Conservation (phyloP, 768 basidiomycete genomes). For the Hirschioporus abietinus region DNA sequence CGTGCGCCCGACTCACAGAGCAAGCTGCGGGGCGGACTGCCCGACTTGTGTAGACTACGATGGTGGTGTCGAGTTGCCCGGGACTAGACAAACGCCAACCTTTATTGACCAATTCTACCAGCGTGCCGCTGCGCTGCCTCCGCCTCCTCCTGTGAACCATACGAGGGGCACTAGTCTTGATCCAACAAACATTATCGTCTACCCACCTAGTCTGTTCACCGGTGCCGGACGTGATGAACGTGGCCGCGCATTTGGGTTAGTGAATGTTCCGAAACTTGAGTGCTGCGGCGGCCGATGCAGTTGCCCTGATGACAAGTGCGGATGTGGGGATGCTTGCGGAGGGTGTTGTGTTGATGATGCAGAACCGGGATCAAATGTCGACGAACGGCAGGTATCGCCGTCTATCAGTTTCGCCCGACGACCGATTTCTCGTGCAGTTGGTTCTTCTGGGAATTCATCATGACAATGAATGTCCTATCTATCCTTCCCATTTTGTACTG, state of each 20-base stretch:
- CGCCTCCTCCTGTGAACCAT: conserved; percentile 43
- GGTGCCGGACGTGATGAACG: conserved; percentile 33
- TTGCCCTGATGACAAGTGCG: conserved; percentile 49
- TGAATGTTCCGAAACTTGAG: conserved; percentile 59
- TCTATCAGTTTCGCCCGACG: background rate
- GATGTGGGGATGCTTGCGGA: conserved; percentile 51
- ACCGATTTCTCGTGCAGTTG: background rate
- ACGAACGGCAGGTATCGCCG: background rate
- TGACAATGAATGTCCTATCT: background rate
- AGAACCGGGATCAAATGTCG: conserved; percentile 2
- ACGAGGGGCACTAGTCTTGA: conserved; percentile 36
- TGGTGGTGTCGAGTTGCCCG: conserved; percentile 39
- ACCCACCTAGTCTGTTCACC: conserved; percentile 33
- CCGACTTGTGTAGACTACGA: conserved; percentile 56
- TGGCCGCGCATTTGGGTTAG: conserved; percentile 40
- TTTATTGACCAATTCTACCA: conserved; percentile 60
- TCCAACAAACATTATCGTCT: conserved; percentile 45
- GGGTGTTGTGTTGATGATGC: conserved; percentile 38
- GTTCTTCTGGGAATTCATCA: background rate
- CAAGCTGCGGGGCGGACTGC: conserved; percentile 47
- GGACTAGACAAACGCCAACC: conserved; percentile 11
- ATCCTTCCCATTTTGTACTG: background rate
- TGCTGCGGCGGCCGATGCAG: conserved; percentile 61
- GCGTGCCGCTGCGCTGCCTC: conserved; percentile 64
- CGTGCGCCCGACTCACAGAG: conserved; percentile 3